These are phyloP conservation scores for Pythium chondricola DNA, from an alignment of 352 stramenopile genomes.

Conservation along the genomic window DNA sequence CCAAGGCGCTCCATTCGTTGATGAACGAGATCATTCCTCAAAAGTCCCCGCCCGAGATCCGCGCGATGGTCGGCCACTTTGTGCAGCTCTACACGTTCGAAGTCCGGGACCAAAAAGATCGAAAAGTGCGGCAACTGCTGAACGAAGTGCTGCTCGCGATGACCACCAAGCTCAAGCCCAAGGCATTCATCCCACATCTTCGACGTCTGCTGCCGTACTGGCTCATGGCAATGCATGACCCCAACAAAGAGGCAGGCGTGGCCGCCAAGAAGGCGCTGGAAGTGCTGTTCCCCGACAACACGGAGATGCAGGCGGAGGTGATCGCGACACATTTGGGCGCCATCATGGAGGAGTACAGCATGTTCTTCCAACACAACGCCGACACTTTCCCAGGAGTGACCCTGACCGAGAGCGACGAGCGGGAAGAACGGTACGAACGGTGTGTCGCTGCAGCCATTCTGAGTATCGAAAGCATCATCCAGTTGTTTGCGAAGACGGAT, in stretches of 20 bases:
- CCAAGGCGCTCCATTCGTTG: conserved; percentile 69
- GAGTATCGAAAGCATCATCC: conserved; percentile 50
- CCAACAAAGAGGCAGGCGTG: conserved; percentile 44
- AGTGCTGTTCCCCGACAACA: conserved; percentile 34
- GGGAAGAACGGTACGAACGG: conserved; percentile 68
- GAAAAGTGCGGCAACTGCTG: conserved; percentile 68
- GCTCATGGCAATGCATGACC: conserved; percentile 77
- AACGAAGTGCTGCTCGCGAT: conserved; percentile 65
- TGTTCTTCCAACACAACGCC: conserved; percentile 52
- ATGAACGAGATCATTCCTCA: conserved; percentile 52
- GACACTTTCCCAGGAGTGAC: conserved; percentile 59
- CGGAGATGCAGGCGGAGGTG: conserved; percentile 24
- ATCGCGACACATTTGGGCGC: conserved; percentile 15
- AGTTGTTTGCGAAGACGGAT: conserved; percentile 34
- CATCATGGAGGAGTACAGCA: conserved; percentile 53
- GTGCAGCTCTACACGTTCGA: conserved; percentile 73
- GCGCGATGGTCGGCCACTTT: conserved; percentile 69
- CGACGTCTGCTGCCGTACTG: conserved; percentile 71
- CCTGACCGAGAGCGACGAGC: conserved; percentile 45
- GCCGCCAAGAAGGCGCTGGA: conserved; percentile 47
- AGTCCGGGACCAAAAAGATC: conserved; percentile 81
- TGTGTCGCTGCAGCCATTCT: conserved; percentile 58
- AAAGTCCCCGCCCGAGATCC: conserved; percentile 48
- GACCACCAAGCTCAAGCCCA: conserved; percentile 52
- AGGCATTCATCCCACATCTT: conserved; percentile 66